A percentile compares a stretch with the other conserved stretches of the same genome.
These are phyloP conservation scores for Paraphaeosphaeria minitans DNA, from an alignment of 2,329 filamentous ascomycete genomes.

Conservation along the genomic window DNA sequence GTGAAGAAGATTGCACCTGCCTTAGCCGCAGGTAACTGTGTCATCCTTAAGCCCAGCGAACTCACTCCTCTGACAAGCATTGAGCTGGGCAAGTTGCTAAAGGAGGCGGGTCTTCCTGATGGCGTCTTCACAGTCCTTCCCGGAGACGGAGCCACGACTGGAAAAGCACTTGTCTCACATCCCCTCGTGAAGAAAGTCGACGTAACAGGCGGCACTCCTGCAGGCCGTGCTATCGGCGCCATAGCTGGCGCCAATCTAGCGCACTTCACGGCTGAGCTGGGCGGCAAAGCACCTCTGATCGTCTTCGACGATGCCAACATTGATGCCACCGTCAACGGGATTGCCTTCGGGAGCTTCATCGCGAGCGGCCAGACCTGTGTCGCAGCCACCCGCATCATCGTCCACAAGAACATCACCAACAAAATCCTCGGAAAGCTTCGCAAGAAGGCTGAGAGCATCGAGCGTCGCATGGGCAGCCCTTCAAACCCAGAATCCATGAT, in stretches of 20 bases:
- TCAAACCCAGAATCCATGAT: constrained; percentile 64
- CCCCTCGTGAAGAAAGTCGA: constrained; percentile 46
- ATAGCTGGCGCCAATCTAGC: constrained; percentile 44
- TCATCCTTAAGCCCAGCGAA: constrained; percentile 47
- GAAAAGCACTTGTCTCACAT: constrained; percentile 44
- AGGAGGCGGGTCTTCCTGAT: constrained; percentile 45
- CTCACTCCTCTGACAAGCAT: constrained; percentile 45
- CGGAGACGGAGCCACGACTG: constrained; percentile 41
- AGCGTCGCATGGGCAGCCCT: constrained; percentile 62
- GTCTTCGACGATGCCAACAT: constrained; percentile 45
- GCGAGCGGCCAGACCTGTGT: constrained; percentile 63
- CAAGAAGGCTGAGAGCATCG: constrained; percentile 56
- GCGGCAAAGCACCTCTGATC: constrained; percentile 46
- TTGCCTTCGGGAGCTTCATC: constrained; percentile 53
- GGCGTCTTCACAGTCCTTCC: constrained; percentile 44
- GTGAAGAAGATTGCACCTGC: constrained; percentile 49
- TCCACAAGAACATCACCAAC: constrained; percentile 52
- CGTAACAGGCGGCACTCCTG: constrained; percentile 46
- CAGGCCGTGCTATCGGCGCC: constrained; percentile 44
- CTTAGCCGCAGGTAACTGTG: constrained; percentile 43
- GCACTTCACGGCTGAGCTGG: constrained; percentile 45
- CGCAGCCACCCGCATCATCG: constrained; percentile 60
- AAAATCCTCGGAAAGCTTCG: constrained; percentile 48
- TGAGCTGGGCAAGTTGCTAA: constrained; percentile 43
- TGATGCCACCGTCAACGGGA: constrained; percentile 46